Evolutionary conservation across 805 yeast species (phyloP).

Genomic region (Blastobotrys terrestris): DNA sequence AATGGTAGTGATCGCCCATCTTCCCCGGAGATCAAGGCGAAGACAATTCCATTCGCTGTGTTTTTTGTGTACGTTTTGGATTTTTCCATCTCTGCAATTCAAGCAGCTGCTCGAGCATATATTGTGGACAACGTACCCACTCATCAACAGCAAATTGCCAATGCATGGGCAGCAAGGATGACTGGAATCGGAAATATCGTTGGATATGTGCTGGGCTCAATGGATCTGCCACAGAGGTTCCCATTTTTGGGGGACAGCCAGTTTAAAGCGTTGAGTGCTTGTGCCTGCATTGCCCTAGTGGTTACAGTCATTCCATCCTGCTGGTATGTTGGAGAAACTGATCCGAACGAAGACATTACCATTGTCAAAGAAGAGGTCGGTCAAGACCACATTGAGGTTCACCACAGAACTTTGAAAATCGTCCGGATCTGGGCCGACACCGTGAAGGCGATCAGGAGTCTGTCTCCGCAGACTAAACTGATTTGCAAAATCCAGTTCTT

Average conservation of each 20-base stretch:
- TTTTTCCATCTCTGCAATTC: slow-evolving; percentile 52
- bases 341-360: slow-evolving; percentile 32
- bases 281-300: slow-evolving; percentile 39
- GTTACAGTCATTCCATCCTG: slow-evolving; percentile 38
- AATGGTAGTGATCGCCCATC: slow-evolving; percentile 9
- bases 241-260: slow-evolving; percentile 44
- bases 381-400: background rate
- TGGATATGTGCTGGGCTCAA: slow-evolving; percentile 49
- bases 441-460: slow-evolving; percentile 19
- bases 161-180: slow-evolving; percentile 64
- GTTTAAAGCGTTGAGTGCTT: slow-evolving; percentile 42
- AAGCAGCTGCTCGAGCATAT: slow-evolving; percentile 54
- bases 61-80: slow-evolving; percentile 48
- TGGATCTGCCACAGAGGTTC: slow-evolving; percentile 36
- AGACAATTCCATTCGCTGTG: slow-evolving; percentile 46
- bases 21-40: slow-evolving; percentile 22
- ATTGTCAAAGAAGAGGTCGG: slow-evolving; percentile 2
- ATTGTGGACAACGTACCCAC: slow-evolving; percentile 57
- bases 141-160: slow-evolving; percentile 50
- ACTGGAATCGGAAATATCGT: slow-evolving; percentile 53
- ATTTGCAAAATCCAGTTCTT: slow-evolving; percentile 54
- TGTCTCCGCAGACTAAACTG: slow-evolving; percentile 46
- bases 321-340: slow-evolving; percentile 41
- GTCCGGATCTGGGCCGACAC: slow-evolving; percentile 13
- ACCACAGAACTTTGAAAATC: slow-evolving; percentile 1